Conservation (phyloP, 1,284 basidiomycete genomes). For the Austroboletus rostrupii region DNA sequence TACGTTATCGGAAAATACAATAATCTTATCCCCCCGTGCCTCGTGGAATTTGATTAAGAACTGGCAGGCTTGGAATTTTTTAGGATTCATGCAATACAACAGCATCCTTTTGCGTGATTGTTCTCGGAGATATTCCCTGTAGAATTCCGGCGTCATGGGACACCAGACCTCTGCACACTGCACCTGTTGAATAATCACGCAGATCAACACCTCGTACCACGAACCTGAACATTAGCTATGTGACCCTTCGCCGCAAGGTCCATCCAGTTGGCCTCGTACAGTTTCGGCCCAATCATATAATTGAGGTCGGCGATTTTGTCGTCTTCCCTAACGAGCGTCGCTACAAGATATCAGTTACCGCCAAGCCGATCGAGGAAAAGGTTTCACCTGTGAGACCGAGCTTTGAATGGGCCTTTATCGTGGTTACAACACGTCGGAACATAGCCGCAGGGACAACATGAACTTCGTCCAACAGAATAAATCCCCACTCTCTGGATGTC, state of each 20-base stretch:
- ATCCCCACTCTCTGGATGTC: conserved; percentile 91
- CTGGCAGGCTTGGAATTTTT: conserved; percentile 98
- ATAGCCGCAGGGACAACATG: conserved; percentile 97
- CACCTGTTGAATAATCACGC: conserved; percentile 3
- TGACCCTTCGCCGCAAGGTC: conserved; percentile 98
- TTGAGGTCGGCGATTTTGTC: conserved; percentile 99
- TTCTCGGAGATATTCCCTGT: conserved; percentile 94
- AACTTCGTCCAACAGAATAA: conserved; percentile 93
- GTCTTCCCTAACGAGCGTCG: conserved; percentile 97
- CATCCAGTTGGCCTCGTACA: conserved; percentile 99
- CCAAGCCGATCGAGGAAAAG: not conserved
- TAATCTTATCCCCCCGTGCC: conserved; percentile 96
- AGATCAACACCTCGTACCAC: conserved; percentile 18
- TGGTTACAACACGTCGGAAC: conserved; percentile 94
- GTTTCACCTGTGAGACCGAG: conserved; percentile 82
- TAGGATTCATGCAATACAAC: conserved; percentile 99
- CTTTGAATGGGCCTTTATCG: conserved; percentile 97
- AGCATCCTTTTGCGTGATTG: conserved; percentile 93
- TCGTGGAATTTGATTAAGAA: conserved; percentile 99
- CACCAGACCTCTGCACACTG: conserved; percentile 99
- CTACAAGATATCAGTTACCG: conserved; percentile 39
- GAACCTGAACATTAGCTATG: conserved; percentile 96
- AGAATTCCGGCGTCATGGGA: conserved; percentile 99
- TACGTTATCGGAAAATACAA: conserved; percentile 99
- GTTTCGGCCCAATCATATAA: conserved; percentile 98